A percentile compares a stretch with the other conserved stretches of the same genome.
phyloP scores from a whole-genome alignment of 257 asterid genomes.

The Fraxinus quadrangulata region DNA sequence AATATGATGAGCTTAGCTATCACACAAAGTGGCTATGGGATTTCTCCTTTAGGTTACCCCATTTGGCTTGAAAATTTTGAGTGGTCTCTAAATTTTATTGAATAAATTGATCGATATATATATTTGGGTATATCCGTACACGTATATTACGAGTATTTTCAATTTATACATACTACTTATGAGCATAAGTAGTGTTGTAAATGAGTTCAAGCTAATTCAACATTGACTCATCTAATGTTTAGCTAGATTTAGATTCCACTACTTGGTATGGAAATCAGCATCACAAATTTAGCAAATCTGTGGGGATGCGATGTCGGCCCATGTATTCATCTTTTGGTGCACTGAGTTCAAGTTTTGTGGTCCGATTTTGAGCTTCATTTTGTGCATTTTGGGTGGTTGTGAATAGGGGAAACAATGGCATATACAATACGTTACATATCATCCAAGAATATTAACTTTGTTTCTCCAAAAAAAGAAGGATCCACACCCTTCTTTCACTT shows the following conservation, averaged over 20 bases:
- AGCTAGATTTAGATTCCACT: not conserved
- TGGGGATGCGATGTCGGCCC: slow-evolving; percentile 22
- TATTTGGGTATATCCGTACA: not conserved
- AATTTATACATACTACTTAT: not conserved
- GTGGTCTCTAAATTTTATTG: not conserved
- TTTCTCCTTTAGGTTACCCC: not conserved
- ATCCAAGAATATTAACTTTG: not conserved
- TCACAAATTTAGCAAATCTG: slow-evolving; percentile 24
- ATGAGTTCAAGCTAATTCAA: not conserved
- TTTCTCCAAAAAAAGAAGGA: not conserved
- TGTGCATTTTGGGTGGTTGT: slow-evolving; percentile 35
- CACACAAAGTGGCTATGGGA: not conserved
- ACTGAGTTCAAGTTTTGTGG: slow-evolving; percentile 11
- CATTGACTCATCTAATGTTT: not conserved
- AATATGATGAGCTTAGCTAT: not conserved
- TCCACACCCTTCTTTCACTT: not conserved
- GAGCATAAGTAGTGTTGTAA: not conserved
- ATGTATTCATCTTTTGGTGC: slow-evolving; percentile 11
- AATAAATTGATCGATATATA: not conserved
- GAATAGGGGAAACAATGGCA: slow-evolving; percentile 5
- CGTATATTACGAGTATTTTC: not conserved
- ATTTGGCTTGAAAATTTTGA: not conserved
- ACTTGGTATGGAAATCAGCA: not conserved
- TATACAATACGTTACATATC: not conserved
- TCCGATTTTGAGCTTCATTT: slow-evolving; percentile 15